Percentiles rank a stretch among this genome's conserved stretches.
These are phyloP conservation scores for Backusella sp. DNA, from an alignment of 192 early-diverging fungal species.

Conservation along the genomic window DNA sequence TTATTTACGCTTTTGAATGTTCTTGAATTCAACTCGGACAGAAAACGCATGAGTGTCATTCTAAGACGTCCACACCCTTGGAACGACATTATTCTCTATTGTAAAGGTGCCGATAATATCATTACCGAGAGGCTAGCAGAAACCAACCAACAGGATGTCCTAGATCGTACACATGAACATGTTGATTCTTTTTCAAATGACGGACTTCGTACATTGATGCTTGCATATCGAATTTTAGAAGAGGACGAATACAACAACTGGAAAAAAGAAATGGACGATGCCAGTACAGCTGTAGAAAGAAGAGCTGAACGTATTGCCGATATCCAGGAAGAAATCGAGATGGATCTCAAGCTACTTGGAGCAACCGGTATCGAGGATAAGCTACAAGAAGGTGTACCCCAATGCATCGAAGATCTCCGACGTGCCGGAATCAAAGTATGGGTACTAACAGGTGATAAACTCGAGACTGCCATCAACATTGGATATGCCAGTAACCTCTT, in stretches of 20 bases:
- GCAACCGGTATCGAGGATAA: conserved; percentile 98
- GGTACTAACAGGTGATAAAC: conserved; percentile 97
- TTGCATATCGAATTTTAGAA: conserved; percentile 75
- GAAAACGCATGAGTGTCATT: conserved; percentile 95
- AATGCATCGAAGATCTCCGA: conserved; percentile 79
- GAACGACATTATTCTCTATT: conserved; percentile 82
- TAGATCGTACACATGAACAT: conserved; percentile 60
- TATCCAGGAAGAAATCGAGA: conserved; percentile 79
- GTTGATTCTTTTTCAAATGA: conserved; percentile 78
- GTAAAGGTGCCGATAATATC: conserved; percentile 96
- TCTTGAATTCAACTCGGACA: conserved; percentile 93
- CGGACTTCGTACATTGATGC: conserved; percentile 88
- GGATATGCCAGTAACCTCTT: conserved; percentile 84
- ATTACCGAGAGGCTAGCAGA: conserved; percentile 79
- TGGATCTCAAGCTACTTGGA: conserved; percentile 78
- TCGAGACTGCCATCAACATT: conserved; percentile 99
- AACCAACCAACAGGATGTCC: conserved; percentile 43
- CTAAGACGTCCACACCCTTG: conserved; percentile 67
- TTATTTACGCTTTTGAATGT: conserved; percentile 83
- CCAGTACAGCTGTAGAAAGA: conserved; percentile 65
- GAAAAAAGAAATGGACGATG: conserved; percentile 71
- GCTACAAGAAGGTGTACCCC: conserved; percentile 94
- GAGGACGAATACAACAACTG: conserved; percentile 75
- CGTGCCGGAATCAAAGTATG: conserved; percentile 93
- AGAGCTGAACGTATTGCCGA: conserved; percentile 71